Evolutionary conservation across 2,329 filamentous ascomycete genomes (phyloP), one percentile per base, ranked within the genome.

Genomic region (Pyrenophora tritici-repentis): DNA sequence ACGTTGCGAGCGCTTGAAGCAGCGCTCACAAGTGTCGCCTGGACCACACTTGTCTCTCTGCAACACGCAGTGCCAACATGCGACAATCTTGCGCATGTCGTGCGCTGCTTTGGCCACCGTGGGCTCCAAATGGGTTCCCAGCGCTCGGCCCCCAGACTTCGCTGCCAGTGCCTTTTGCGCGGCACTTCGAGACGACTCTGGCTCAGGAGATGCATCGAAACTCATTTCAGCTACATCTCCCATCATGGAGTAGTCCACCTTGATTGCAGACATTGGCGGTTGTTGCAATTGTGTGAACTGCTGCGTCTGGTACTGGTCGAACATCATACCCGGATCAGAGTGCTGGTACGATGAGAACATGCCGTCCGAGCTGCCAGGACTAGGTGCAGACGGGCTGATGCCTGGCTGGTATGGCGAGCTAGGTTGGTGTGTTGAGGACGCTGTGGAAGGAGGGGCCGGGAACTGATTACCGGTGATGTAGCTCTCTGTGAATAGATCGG

Each of bases 1-100:
- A 31, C 72, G 64, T 57, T 73, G 61, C 47, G 73, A 58, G 14
- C 73, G 72, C 56, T 76, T 76, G 42, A 67, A 37, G 53, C 72
- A 75, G 42, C 73, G 69, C 44, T 73, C 67, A 50, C 74, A 76
- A n/a, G 59, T 66, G 5, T 70, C 66, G 34, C 74, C 73, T 17
- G 71, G 68, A 5, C 71, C 68, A 55, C 75, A 78, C 66, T 75
- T 74, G 58, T 79, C 78, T 62, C 78, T 70, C 54, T 80, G 78
- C 41, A 80, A 65, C 4, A 73, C 73, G 51, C 78, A 80, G 22
- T 76, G 72, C 78, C 78, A 80, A 50, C 78, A 80, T 8, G 77
- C 75, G 17, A 74, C 73, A 6, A 73, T 70, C 45, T 76, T 76
- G 12, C 78, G 75, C 76, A 79, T 78, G 34, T 73, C 68, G 41